Evolutionary conservation across 768 basidiomycete genomes (phyloP).

Genomic region (Suillus decipiens): DNA sequence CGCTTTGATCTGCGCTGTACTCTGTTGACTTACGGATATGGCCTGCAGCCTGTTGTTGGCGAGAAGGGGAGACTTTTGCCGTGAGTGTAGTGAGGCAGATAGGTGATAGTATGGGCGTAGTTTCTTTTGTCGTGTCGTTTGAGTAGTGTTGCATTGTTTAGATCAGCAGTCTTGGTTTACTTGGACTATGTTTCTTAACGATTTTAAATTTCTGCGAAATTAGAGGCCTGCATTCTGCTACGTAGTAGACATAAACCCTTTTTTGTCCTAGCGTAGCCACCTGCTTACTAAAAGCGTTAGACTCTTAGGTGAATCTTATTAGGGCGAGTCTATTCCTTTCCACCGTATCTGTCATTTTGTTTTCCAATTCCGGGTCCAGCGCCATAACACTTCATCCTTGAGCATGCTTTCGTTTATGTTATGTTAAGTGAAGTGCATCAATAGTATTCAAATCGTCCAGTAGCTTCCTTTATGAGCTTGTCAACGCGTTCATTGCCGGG

Average conservation of each 20-base stretch:
- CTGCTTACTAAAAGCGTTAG: too few species aligned
- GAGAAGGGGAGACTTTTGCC: constrained; percentile 30
- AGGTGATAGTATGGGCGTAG: background rate
- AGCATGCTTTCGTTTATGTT: too few species aligned
- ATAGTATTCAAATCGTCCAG: too few species aligned
- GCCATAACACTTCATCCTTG: too few species aligned
- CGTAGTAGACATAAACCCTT: background rate
- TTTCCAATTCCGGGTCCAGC: too few species aligned
- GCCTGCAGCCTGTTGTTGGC: constrained; percentile 7
- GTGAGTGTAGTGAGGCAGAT: constrained; percentile 14
- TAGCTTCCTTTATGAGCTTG: too few species aligned
- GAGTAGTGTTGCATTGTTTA: background rate
- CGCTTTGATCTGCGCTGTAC: background rate
- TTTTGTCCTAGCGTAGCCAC: too few species aligned
- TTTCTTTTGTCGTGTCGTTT: background rate
- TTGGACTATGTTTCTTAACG: background rate
- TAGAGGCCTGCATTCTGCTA: background rate
- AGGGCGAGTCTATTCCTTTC: too few species aligned
- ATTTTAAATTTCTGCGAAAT: background rate
- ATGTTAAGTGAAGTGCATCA: too few species aligned
- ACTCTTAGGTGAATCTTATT: too few species aligned
- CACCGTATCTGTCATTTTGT: too few species aligned
- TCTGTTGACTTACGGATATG: background rate
- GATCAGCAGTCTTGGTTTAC: background rate
- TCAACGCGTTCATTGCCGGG: too few species aligned